A percentile compares a stretch with the other conserved stretches of the same genome.
These are phyloP conservation scores for Beauveria sp. DNA, from an alignment of 2,329 filamentous ascomycete species.

Conservation along the genomic window DNA sequence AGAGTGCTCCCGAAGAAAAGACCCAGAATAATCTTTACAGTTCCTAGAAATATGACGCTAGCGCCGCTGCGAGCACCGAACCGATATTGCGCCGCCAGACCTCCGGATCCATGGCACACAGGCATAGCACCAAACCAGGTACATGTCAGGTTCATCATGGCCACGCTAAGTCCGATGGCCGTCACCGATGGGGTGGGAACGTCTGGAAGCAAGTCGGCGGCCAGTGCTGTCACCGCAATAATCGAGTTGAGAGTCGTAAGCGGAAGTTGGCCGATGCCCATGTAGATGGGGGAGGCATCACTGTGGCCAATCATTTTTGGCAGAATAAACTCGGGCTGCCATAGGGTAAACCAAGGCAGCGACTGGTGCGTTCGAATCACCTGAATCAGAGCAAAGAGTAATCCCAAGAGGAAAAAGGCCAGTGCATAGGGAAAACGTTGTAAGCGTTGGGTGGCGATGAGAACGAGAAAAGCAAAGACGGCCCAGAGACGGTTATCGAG, in stretches of 20 bases:
- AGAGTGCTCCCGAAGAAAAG: slow-evolving; percentile 67
- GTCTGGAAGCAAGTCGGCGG: slow-evolving; percentile 66
- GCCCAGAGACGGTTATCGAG: slow-evolving; percentile 77
- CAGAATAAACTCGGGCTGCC: slow-evolving; percentile 45
- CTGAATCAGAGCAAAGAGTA: slow-evolving; percentile 52
- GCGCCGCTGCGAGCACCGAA: slow-evolving; percentile 87
- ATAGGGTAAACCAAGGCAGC: slow-evolving; percentile 49
- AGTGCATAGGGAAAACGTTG: slow-evolving; percentile 72
- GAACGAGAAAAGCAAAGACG: slow-evolving; percentile 61
- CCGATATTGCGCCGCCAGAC: slow-evolving; percentile 80
- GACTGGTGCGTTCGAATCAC: slow-evolving; percentile 23
- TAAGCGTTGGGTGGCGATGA: slow-evolving; percentile 61
- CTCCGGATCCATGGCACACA: slow-evolving; percentile 86
- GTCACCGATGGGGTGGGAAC: slow-evolving; percentile 64
- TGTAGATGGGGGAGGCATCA: slow-evolving; percentile 34
- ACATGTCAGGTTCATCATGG: slow-evolving; percentile 72
- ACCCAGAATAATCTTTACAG: slow-evolving; percentile 68
- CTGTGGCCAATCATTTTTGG: slow-evolving; percentile 24
- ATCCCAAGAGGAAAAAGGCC: slow-evolving; percentile 58
- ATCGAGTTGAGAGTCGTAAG: slow-evolving; percentile 90
- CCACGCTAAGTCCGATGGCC: slow-evolving; percentile 72
- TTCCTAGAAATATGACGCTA: slow-evolving; percentile 71
- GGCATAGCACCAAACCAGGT: slow-evolving; percentile 96
- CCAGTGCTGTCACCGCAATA: slow-evolving; percentile 75
- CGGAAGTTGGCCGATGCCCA: slow-evolving; percentile 80